Conservation (phyloP, 495 filamentous ascomycete genomes). For the Hypoxylon cercidicola region DNA sequence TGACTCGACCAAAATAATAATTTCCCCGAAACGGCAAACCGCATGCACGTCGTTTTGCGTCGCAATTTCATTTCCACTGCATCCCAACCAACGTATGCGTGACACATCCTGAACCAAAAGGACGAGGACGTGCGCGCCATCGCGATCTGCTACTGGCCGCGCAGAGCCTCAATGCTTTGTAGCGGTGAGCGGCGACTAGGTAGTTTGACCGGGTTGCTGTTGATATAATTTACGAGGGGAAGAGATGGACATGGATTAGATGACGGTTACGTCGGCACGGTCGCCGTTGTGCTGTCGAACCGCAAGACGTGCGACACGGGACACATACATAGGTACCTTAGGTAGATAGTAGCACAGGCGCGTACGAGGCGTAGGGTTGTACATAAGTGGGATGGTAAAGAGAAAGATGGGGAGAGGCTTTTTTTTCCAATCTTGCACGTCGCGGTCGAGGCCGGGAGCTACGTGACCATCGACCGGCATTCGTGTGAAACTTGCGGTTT, state of each 20-base stretch:
- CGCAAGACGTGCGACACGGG: too few species aligned
- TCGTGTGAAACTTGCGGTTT: neutral
- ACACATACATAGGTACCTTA: too few species aligned
- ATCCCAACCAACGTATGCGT: neutral
- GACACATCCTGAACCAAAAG: conserved; percentile 2
- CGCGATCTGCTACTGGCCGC: neutral
- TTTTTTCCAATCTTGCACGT: too few species aligned
- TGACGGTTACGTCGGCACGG: too few species aligned
- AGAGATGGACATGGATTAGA: neutral
- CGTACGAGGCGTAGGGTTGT: too few species aligned
- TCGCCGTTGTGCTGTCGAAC: too few species aligned
- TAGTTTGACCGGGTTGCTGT: neutral
- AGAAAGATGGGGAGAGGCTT: too few species aligned
- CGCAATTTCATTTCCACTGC: conserved; percentile 1
- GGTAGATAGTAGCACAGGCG: too few species aligned
- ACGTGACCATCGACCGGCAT: too few species aligned
- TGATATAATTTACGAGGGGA: neutral
- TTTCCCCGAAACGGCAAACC: neutral
- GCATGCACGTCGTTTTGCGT: neutral
- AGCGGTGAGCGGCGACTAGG: conserved; percentile 1
- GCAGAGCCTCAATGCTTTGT: conserved; percentile 3
- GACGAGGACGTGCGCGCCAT: neutral
- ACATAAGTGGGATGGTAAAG: too few species aligned
- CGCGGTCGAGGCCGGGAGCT: too few species aligned
- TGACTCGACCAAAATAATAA: neutral